Conservation (phyloP, 495 filamentous ascomycete species). For the Hamigera avellanea region DNA sequence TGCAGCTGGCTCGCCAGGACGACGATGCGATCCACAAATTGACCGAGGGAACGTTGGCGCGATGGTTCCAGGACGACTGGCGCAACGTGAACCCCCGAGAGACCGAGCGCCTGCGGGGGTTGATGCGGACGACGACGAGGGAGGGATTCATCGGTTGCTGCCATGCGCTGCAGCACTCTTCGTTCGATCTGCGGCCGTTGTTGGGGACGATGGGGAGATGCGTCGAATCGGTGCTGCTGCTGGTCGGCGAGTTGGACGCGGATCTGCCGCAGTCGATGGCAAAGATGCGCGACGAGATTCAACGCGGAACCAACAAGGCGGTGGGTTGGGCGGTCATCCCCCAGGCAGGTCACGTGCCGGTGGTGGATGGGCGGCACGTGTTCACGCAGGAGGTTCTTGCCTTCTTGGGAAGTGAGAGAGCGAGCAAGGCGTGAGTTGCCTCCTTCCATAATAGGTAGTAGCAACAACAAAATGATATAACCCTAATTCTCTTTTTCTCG, state of each 20-base stretch:
- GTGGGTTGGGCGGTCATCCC: conserved; percentile 2
- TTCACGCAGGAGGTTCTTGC: not conserved
- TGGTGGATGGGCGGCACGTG: not conserved
- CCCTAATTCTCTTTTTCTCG: too few relatives aligned
- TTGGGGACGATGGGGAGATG: conserved; percentile 5
- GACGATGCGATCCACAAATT: conserved; percentile 9
- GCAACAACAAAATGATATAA: too few relatives aligned
- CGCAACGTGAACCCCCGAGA: conserved; percentile 15
- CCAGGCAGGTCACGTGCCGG: conserved; percentile 3
- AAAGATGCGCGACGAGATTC: conserved; percentile 9
- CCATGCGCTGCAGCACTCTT: conserved; percentile 12
- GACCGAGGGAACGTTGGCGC: conserved; percentile 12
- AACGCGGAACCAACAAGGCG: conserved; percentile 5
- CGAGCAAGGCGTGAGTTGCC: too few relatives aligned
- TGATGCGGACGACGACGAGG: conserved; percentile 17
- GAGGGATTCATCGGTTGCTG: conserved; percentile 22
- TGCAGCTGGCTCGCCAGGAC: conserved; percentile 9
- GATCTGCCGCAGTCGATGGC: conserved; percentile 14
- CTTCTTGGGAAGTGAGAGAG: not conserved
- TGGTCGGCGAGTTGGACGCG: conserved; percentile 20
- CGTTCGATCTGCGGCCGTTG: conserved; percentile 15
- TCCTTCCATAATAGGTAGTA: too few relatives aligned
- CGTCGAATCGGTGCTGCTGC: conserved; percentile 12
- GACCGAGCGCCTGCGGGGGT: conserved; percentile 9
- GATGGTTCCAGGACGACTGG: conserved; percentile 21